These are phyloP conservation scores for Sclerotiophoma versabilis DNA, from an alignment of 2,329 filamentous ascomycete species.

Conservation along the genomic window DNA sequence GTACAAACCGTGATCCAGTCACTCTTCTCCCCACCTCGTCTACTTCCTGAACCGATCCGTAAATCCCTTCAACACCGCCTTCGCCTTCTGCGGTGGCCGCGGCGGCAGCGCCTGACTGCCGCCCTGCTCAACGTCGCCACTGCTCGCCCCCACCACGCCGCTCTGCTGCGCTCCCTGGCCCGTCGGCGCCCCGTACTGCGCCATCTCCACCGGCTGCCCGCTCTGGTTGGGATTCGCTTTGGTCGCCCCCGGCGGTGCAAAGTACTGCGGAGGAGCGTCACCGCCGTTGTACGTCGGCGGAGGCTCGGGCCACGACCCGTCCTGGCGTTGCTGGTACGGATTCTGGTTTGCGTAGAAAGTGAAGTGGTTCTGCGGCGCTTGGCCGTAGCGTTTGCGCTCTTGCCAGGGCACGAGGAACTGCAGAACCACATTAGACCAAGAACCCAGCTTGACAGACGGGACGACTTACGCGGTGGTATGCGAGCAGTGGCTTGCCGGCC, in stretches of 20 bases:
- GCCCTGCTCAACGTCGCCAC: conserved; percentile 21
- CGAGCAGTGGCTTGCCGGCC: conserved; percentile 69
- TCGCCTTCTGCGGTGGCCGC: conserved; percentile 40
- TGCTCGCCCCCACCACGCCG: conserved; percentile 33
- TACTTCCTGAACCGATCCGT: conserved; percentile 40
- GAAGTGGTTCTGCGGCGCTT: conserved; percentile 47
- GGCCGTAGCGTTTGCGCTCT: conserved; percentile 45
- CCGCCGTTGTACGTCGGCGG: conserved; percentile 44
- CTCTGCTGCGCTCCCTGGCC: conserved; percentile 37
- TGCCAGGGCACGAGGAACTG: conserved; percentile 54
- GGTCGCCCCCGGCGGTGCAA: conserved; percentile 39
- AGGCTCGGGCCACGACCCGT: conserved; percentile 42
- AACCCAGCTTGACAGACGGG: too few species aligned
- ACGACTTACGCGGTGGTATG: conserved; percentile 68
- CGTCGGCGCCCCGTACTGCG: conserved; percentile 26
- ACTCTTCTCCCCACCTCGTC: conserved; percentile 17
- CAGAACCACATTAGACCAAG: too few species aligned
- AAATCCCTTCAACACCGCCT: conserved; percentile 38
- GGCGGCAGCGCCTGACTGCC: conserved; percentile 33
- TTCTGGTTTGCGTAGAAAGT: conserved; percentile 47
- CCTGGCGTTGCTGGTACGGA: conserved; percentile 34
- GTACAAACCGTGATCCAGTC: conserved; percentile 40
- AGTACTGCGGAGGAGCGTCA: conserved; percentile 47
- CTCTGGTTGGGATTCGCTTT: conserved; percentile 40
- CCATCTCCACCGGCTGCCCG: conserved; percentile 34